phyloP scores from a whole-genome alignment of 495 filamentous ascomycete genomes.

The Penicillium tannophilum region DNA sequence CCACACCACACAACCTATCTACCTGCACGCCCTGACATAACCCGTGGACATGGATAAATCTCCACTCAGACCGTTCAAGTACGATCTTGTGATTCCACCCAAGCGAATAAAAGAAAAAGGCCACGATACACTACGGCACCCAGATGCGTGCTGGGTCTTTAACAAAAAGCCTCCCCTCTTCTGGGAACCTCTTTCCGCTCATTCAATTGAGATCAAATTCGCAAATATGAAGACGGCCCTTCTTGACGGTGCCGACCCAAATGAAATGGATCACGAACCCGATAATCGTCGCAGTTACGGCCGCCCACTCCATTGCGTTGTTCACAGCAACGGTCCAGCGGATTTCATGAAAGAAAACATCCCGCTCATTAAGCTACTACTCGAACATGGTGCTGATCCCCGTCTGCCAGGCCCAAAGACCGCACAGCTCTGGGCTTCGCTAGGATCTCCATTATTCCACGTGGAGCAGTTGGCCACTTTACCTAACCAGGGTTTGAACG shows the following conservation, averaged over 20 bases:
- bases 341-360: not conserved
- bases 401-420: not conserved
- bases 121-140: not conserved
- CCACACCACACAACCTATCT: no score
- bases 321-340: not conserved
- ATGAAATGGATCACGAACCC: conserved; percentile 2
- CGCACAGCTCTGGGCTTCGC: not conserved
- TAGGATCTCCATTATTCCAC: not conserved
- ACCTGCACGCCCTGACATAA: no score
- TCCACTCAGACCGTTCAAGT: no score
- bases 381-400: not conserved
- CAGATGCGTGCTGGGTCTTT: not conserved
- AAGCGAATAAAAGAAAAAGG: not conserved
- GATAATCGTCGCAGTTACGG: not conserved
- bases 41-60: no score
- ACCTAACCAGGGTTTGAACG: not conserved
- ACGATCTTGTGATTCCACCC: no score
- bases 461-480: not conserved
- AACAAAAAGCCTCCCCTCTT: not conserved
- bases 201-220: not conserved
- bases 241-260: not conserved
- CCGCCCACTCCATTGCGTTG: not conserved
- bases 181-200: not conserved
- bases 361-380: not conserved
- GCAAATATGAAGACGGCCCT: not conserved